phyloP scores from a whole-genome alignment of 306 rosid species.

The Acacia melanoxylon region DNA sequence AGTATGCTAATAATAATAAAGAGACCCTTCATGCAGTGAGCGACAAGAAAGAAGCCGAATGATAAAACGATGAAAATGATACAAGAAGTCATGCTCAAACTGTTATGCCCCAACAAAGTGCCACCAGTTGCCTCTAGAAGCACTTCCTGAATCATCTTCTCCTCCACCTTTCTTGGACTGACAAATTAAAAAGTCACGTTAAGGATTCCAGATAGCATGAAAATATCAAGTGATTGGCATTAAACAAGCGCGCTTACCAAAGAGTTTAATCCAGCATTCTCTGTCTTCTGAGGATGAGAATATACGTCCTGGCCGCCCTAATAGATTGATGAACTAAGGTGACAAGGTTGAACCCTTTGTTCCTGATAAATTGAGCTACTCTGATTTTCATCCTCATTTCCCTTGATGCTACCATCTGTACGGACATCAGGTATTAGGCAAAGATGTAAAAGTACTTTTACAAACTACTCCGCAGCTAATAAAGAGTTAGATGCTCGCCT shows the following conservation, averaged over 20 bases:
- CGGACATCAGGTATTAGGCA: neutral
- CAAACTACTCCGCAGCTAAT: too few relatives aligned
- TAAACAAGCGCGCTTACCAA: constrained; percentile 38
- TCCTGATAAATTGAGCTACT: too few relatives aligned
- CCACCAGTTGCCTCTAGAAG: constrained; percentile 94
- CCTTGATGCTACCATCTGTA: constrained; percentile 47
- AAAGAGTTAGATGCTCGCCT: too few relatives aligned
- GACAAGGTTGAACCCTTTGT: too few relatives aligned
- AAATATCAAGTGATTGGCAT: neutral
- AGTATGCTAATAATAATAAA: constrained; percentile 57
- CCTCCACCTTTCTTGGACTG: constrained; percentile 70
- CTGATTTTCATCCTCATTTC: constrained; percentile 44
- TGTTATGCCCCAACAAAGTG: constrained; percentile 25
- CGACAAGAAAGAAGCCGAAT: constrained; percentile 6
- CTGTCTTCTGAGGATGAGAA: constrained; percentile 53
- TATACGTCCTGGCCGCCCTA: too few relatives aligned
- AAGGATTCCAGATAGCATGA: neutral
- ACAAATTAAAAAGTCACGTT: constrained; percentile 17
- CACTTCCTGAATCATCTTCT: constrained; percentile 82
- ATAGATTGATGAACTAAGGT: too few relatives aligned
- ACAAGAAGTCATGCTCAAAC: neutral
- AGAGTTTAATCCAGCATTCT: constrained; percentile 42
- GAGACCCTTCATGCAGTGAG: constrained; percentile 57
- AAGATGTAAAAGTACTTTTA: neutral
- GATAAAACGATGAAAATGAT: neutral